A percentile compares a stretch with the other conserved stretches of the same genome.
Conservation (phyloP, 2,329 filamentous ascomycete species). For the Cordyceps cicadae region DNA sequence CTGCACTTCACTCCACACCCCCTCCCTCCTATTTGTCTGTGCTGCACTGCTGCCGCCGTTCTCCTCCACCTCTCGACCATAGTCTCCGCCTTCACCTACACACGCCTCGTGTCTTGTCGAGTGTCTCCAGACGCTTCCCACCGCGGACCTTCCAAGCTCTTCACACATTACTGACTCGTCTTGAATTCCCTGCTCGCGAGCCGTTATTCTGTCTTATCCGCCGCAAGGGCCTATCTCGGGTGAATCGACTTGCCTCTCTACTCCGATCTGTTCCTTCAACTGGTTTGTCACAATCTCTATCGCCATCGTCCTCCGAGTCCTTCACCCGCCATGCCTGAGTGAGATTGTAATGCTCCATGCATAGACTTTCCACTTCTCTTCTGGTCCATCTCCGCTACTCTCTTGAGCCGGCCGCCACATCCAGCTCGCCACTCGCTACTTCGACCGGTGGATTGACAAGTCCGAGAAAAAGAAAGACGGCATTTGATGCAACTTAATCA, state of each 20-base stretch:
- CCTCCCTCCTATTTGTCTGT: background rate
- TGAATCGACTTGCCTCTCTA: background rate
- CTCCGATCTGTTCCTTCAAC: background rate
- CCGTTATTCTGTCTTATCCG: background rate
- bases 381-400: conserved; percentile 17
- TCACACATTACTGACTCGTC: background rate
- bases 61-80: background rate
- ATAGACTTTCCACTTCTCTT: conserved; percentile 11
- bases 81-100: background rate
- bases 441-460: background rate
- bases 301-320: background rate
- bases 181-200: background rate
- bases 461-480: background rate
- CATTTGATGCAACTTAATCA: conserved; percentile 22
- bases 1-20: background rate
- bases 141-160: background rate
- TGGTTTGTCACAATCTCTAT: background rate
- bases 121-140: background rate
- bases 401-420: conserved; percentile 30
- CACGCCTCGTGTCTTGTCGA: background rate
- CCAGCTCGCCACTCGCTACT: conserved; percentile 23
- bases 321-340: conserved; percentile 12
- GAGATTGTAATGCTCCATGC: conserved; percentile 13
- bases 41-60: background rate
- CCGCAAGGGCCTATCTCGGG: background rate